Percentiles rank a stretch among this genome's conserved stretches.
Conservation (phyloP, 1,284 basidiomycete genomes). For the Ceratobasidium sp. region DNA sequence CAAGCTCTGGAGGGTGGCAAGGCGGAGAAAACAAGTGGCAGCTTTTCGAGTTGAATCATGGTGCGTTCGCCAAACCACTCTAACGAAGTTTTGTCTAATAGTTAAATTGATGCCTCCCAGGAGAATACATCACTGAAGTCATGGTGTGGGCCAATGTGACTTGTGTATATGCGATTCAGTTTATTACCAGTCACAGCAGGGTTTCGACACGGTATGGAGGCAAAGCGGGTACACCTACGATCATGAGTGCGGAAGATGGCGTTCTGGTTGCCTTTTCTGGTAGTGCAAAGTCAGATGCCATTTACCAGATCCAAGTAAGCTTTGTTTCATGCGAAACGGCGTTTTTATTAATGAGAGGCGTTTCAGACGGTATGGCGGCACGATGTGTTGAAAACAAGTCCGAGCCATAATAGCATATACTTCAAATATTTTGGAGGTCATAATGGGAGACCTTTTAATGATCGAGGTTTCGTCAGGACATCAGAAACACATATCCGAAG, state of each 20-base stretch:
- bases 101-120: neutral
- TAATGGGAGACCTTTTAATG: conserved; percentile 12
- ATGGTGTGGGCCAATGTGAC: neutral
- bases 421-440: conserved; percentile 15
- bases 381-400: neutral
- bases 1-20: neutral
- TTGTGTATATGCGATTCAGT: conserved; percentile 1
- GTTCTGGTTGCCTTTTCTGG: conserved; percentile 5
- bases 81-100: neutral
- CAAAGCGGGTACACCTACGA: neutral
- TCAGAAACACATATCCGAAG: conserved; percentile 14
- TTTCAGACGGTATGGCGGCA: conserved; percentile 31
- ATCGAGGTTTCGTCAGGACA: conserved; percentile 7
- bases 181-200: conserved; percentile 19
- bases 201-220: conserved; percentile 7
- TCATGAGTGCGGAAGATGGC: neutral
- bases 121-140: conserved; percentile 25
- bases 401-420: neutral
- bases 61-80: too few species aligned
- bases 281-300: neutral
- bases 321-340: too few species aligned
- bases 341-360: neutral
- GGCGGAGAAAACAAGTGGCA: neutral
- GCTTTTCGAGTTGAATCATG: neutral
- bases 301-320: neutral